A percentile compares a stretch with the other conserved stretches of the same genome.
phyloP scores from a whole-genome alignment of 139 green algal species.

The Chlorella sp. region DNA sequence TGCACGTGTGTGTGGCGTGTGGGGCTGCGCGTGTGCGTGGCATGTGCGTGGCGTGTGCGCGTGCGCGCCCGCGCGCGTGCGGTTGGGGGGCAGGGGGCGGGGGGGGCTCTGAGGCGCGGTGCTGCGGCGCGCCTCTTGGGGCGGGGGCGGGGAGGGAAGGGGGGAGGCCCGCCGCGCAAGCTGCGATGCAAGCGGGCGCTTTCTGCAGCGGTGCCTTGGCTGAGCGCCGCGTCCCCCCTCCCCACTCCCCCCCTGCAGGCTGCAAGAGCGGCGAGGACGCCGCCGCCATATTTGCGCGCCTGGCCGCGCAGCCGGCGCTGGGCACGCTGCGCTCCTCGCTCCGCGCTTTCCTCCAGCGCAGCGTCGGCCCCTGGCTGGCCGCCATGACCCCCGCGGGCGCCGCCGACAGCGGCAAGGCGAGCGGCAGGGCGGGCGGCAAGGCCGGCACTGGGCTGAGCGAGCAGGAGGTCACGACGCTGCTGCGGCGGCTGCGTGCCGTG shows the following conservation, averaged over 20 bases:
- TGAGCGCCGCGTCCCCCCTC: not conserved
- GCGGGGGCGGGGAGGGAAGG: constrained; percentile 11
- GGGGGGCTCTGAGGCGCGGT: not conserved
- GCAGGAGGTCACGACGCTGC: constrained; percentile 33
- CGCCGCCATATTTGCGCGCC: no score
- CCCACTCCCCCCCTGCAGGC: not conserved
- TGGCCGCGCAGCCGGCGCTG: constrained; percentile 3
- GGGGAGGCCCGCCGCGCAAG: not conserved
- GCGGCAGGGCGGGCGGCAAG: no score
- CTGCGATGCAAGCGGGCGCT: not conserved
- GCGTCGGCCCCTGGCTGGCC: constrained; percentile 64
- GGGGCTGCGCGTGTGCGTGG: no score
- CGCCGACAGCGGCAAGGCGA: no score
- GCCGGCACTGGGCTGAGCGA: not conserved
- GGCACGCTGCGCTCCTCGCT: constrained; percentile 14
- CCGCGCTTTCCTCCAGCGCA: constrained; percentile 46
- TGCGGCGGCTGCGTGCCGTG: constrained; percentile 29
- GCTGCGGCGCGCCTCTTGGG: constrained; percentile 9
- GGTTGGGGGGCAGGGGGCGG: constrained; percentile 8
- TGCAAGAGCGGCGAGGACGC: no score
- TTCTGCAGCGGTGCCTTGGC: not conserved
- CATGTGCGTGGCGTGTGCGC: no score
- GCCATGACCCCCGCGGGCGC: not conserved
- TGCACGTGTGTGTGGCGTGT: not conserved
- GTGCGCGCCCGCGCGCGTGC: no score